Percentiles rank a stretch among this genome's conserved stretches.
These are phyloP conservation scores for Allium cepa DNA, from an alignment of 106 monocot species.

Conservation along the genomic window DNA sequence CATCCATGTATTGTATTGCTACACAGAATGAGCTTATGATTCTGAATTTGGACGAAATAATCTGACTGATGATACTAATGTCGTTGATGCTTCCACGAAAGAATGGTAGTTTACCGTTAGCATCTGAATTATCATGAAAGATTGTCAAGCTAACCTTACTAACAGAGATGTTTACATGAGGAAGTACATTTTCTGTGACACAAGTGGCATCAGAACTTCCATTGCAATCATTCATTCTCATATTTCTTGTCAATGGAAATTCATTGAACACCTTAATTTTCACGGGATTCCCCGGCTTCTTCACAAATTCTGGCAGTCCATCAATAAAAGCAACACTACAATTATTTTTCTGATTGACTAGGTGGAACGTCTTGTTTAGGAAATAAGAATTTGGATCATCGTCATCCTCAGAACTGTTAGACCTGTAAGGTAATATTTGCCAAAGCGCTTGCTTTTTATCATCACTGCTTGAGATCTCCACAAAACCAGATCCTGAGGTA, in stretches of 20 bases:
- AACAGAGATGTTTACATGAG: slow-evolving; percentile 37
- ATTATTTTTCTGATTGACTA: slow-evolving; percentile 66
- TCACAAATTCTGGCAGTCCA: slow-evolving; percentile 73
- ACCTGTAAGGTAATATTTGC: slow-evolving; percentile 33
- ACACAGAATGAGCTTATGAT: slow-evolving; percentile 43
- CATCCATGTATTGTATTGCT: slow-evolving; percentile 40
- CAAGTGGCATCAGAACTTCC: neutral
- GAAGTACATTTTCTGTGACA: slow-evolving; percentile 11
- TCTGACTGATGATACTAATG: slow-evolving; percentile 39
- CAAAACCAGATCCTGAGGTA: slow-evolving; percentile 53
- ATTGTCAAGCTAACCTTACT: slow-evolving; percentile 41
- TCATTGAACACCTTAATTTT: slow-evolving; percentile 58
- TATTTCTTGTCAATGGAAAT: slow-evolving; percentile 10
- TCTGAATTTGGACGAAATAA: slow-evolving; percentile 51
- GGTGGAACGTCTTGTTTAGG: slow-evolving; percentile 48
- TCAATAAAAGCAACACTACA: slow-evolving; percentile 69
- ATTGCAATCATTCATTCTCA: slow-evolving; percentile 4
- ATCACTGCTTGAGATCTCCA: slow-evolving; percentile 58
- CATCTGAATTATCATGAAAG: slow-evolving; percentile 56
- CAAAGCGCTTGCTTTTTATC: slow-evolving; percentile 42
- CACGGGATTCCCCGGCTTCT: slow-evolving; percentile 80
- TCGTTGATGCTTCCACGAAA: slow-evolving; percentile 27
- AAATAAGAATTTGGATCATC: slow-evolving; percentile 23
- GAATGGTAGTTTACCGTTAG: slow-evolving; percentile 53
- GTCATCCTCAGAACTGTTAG: slow-evolving; percentile 22